Percentiles rank a stretch among this genome's conserved stretches.
Evolutionary conservation across 2,329 filamentous ascomycete genomes (phyloP).

Genomic region (Myriosclerotinia curreyana): DNA sequence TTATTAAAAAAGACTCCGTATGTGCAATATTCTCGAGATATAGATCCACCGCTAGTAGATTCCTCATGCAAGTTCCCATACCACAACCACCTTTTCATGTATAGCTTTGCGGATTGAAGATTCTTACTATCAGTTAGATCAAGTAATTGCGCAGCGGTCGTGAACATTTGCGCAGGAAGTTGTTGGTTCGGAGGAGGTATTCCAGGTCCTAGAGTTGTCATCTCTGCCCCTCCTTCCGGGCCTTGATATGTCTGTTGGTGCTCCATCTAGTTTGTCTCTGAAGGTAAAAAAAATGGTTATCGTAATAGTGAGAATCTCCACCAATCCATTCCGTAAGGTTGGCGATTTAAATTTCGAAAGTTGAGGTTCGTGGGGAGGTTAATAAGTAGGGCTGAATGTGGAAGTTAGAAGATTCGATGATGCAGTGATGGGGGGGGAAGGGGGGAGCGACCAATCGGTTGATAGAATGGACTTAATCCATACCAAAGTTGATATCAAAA

Average conservation of each 20-base stretch:
- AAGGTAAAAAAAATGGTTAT: slow-evolving; percentile 26
- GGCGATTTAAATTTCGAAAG: neutral
- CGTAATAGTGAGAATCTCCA: slow-evolving; percentile 22
- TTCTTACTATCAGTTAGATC: slow-evolving; percentile 94
- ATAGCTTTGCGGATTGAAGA: slow-evolving; percentile 14
- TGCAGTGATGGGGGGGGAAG: slow-evolving; percentile 8
- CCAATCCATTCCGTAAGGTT: slow-evolving; percentile 34
- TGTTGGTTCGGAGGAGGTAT: slow-evolving; percentile 49
- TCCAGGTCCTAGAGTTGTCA: slow-evolving; percentile 28
- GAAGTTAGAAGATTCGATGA: neutral
- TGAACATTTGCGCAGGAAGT: slow-evolving; percentile 94
- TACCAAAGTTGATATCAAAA: neutral
- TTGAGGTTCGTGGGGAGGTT: slow-evolving; percentile 16
- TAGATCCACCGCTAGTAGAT: neutral
- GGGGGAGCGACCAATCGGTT: slow-evolving; percentile 9
- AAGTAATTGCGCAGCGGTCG: slow-evolving; percentile 89
- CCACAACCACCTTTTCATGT: neutral
- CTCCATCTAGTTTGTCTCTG: slow-evolving; percentile 48
- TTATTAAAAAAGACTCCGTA: slow-evolving; percentile 1
- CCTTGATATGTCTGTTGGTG: slow-evolving; percentile 47
- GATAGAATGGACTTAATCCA: neutral
- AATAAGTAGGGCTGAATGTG: neutral
- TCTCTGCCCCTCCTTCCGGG: slow-evolving; percentile 35
- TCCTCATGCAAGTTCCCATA: neutral
- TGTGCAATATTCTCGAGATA: slow-evolving; percentile 4